These are phyloP conservation scores for Lecanosticta acicola DNA, from an alignment of 2,329 filamentous ascomycete species.

Conservation along the genomic window DNA sequence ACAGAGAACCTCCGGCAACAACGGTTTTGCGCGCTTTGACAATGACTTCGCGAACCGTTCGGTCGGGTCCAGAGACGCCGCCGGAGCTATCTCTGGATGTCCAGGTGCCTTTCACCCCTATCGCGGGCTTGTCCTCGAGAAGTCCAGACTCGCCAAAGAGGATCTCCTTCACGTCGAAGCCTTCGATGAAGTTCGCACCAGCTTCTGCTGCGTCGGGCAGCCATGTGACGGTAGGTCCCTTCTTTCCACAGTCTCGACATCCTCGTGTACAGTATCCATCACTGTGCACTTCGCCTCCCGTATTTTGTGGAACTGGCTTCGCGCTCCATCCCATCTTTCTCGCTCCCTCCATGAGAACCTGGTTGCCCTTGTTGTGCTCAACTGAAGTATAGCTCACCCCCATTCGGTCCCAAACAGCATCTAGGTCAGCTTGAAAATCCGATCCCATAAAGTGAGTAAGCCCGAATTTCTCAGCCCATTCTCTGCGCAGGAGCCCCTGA, in stretches of 20 bases:
- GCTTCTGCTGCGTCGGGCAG: slow-evolving; percentile 72
- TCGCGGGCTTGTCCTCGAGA: slow-evolving; percentile 51
- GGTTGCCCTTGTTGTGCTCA: slow-evolving; percentile 68
- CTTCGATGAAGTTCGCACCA: slow-evolving; percentile 78
- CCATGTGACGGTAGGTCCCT: slow-evolving; percentile 70
- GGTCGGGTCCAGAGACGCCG: slow-evolving; percentile 48
- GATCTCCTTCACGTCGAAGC: slow-evolving; percentile 66
- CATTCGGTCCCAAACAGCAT: slow-evolving; percentile 73
- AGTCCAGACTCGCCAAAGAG: slow-evolving; percentile 55
- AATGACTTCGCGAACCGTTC: slow-evolving; percentile 55
- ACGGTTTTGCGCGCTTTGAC: slow-evolving; percentile 78
- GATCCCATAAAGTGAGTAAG: slow-evolving; percentile 67
- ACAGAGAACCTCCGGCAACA: slow-evolving; percentile 68
- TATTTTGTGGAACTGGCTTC: slow-evolving; percentile 71
- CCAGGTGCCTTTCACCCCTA: slow-evolving; percentile 71
- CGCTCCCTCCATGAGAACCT: slow-evolving; percentile 67
- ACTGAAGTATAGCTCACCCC: slow-evolving; percentile 63
- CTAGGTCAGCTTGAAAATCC: slow-evolving; percentile 71
- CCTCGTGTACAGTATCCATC: slow-evolving; percentile 60
- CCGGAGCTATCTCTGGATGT: slow-evolving; percentile 61
- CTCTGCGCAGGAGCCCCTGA: slow-evolving; percentile 68
- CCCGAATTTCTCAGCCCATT: slow-evolving; percentile 66
- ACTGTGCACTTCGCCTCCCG: slow-evolving; percentile 64
- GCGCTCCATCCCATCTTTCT: slow-evolving; percentile 67
- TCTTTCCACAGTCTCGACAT: slow-evolving; percentile 64